Base-by-base conservation (phyloP, 345 rosid species). In the Citrus reticulata region DNA sequence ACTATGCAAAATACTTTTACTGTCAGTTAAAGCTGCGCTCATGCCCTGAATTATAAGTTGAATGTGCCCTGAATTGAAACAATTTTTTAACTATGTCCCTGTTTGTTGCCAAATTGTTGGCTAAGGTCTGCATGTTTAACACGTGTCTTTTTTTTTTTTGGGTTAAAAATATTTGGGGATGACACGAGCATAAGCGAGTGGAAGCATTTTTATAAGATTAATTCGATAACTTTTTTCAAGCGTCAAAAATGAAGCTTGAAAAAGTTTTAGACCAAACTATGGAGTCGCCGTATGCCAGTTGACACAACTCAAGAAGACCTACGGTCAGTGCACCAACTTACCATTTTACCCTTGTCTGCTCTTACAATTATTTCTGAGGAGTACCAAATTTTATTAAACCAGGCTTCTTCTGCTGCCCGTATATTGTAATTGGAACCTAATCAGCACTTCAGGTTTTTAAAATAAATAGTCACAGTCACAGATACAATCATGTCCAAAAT, bases 111-210 rank as follows among this genome's bases (percentile, higher is more conserved):
- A 42, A 42, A 42, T 42, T 42, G 11, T 40, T 40, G 13, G 13
- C 10, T 40, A 2, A 27, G 7, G 25, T n/a, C 67, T 73, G 72
- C 76, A 77, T 73, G 81, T 29, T 9, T 49, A 35, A 60, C 72
- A 73, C 57, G 14, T 74, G 39, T 58, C 62, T 58, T 5, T 35
- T 20, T 22, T 20, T 54, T 17, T 17, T 57, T 20, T 20, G 3
- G 46, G 60, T 2, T 57, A 57, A 5, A 20, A 20, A 57, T 20
- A 22, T 57, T 17, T 19, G n/a, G 60, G n/a, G 60, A 5, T 6
- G 60, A 57, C 2, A 17, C 14, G 24, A 57, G 24, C 7, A 4
- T 19, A 2, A 6, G 60, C n/a, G 60, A 5, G 24, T 6, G 60
- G 60, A 16, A 55, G 60, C 60, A 57, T 22, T 57, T 57, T 57